Evolutionary conservation across 768 basidiomycete species (phyloP).

Genomic region (Trametes cubensis): DNA sequence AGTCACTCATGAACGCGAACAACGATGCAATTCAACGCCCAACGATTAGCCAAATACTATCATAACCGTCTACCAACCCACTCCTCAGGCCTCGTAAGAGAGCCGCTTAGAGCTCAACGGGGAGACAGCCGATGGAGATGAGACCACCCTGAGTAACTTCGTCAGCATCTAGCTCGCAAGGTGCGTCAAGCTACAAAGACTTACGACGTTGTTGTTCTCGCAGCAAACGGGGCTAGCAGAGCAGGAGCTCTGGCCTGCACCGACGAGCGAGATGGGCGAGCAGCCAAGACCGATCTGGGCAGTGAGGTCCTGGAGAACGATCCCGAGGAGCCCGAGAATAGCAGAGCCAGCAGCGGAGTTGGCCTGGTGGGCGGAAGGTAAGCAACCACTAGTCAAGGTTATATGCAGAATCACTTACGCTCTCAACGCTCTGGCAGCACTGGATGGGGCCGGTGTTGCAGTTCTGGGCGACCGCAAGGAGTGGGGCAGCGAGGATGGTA

Average conservation of each 20-base stretch:
- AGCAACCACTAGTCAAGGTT: background rate
- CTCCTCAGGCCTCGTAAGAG: background rate
- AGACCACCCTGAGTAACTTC: constrained; percentile 8
- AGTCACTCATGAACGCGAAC: constrained; percentile 3
- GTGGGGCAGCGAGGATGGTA: constrained; percentile 18
- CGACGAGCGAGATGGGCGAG: constrained; percentile 23
- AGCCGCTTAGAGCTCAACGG: constrained; percentile 16
- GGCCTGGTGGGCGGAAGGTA: background rate
- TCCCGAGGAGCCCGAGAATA: constrained; percentile 14
- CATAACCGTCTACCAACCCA: background rate
- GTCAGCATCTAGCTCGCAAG: no score
- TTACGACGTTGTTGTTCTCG: constrained; percentile 25
- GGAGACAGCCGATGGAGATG: constrained; percentile 23
- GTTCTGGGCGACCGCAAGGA: constrained; percentile 23
- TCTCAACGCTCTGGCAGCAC: constrained; percentile 23
- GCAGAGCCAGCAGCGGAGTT: constrained; percentile 5
- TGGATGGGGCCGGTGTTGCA: constrained; percentile 22
- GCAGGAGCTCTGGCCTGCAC: constrained; percentile 17
- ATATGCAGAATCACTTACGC: background rate
- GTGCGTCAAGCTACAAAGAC: background rate
- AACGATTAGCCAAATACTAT: constrained; percentile 7
- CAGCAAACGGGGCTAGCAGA: constrained; percentile 19
- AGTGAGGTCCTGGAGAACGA: constrained; percentile 13
- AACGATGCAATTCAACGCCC: constrained; percentile 8
- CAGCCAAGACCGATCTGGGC: constrained; percentile 15